These are phyloP conservation scores for Cercospora citrullina DNA, from an alignment of 2,329 filamentous ascomycete species.

Conservation along the genomic window DNA sequence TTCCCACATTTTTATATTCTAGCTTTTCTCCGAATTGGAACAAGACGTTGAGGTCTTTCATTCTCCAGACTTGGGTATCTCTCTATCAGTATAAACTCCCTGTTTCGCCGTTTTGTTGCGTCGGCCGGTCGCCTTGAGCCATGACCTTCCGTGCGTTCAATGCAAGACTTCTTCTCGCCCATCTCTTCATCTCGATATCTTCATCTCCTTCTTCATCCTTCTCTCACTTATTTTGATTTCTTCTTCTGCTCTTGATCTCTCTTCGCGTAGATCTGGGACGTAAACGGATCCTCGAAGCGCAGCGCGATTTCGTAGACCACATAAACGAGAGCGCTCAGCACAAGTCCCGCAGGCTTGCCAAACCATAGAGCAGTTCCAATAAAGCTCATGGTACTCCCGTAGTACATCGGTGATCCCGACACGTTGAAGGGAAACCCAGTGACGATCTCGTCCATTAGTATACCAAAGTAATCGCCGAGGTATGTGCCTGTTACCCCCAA, in stretches of 20 bases:
- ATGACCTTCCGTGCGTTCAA: background rate
- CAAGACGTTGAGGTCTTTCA: background rate
- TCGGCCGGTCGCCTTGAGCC: background rate
- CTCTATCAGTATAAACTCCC: slow-evolving; percentile 4
- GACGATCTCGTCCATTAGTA: slow-evolving; percentile 92
- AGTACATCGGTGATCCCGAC: slow-evolving; percentile 91
- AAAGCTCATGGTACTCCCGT: slow-evolving; percentile 90
- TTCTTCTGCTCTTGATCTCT: slow-evolving; percentile 57
- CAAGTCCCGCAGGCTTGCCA: slow-evolving; percentile 81
- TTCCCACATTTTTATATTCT: background rate
- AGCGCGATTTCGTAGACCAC: slow-evolving; percentile 78
- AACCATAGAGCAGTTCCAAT: slow-evolving; percentile 80
- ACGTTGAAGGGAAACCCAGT: slow-evolving; percentile 96
- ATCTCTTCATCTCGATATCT: slow-evolving; percentile 28
- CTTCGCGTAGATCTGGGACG: slow-evolving; percentile 87
- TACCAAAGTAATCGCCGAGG: slow-evolving; percentile 97
- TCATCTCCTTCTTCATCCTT: background rate
- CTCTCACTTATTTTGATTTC: slow-evolving; percentile 6
- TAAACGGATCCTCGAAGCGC: slow-evolving; percentile 91
- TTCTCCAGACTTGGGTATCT: slow-evolving; percentile 25
- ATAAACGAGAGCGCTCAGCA: slow-evolving; percentile 73
- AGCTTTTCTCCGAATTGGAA: background rate
- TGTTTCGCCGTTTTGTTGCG: background rate
- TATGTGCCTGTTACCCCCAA: slow-evolving; percentile 95
- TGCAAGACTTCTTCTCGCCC: background rate